Base-by-base conservation (phyloP, 2,329 filamentous ascomycete genomes). In the Aspergillus terreus region DNA sequence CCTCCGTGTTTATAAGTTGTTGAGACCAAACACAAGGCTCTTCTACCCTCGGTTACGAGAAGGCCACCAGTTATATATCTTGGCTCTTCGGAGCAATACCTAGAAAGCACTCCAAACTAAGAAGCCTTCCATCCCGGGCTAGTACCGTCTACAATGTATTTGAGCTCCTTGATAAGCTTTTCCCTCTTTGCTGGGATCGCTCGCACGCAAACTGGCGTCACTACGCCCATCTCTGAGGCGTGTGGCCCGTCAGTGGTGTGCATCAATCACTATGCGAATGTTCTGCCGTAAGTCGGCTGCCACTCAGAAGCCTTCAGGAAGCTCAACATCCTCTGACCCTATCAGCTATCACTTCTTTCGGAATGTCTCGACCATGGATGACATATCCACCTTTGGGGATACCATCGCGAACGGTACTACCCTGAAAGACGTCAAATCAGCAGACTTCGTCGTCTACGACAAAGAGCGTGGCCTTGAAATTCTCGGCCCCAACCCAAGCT, bases 301-400 rank as follows among this genome's bases (percentile, higher is more conserved):
- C 21, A 25, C n/a, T 38, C n/a, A 38, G 40, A 14, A 30, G 11
- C 44, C 42, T 9, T 15, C 9, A 14, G 19, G 1, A 14, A 9
- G n/a, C 15, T 11, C 35, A 38, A 38, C 30, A 54, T 52, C 49
- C 33, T 42, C 58, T 64, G 4, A 64, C 66, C 21, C 11, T 4
- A 49, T 64, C 33, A 71, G 71, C 3, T 71, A 72, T 50, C 69
- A 69, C 50, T 74, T 74, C 62, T 69, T 63, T 52, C 65, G 71
- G 15, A 59, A 61, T 14, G 51, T 64, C n/a, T 65, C 59, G 17
- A 63, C 58, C 38, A 58, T 56, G 25, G 49, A 56, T 12, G 54
- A 49, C 14, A 53, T 62, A 14, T 56, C 62, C 17, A 61, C 61
- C 14, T 70, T 69, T 51, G 60, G 61, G 14, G 61, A 67, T 38